Evolutionary conservation across 768 basidiomycete species (phyloP).

Genomic region (Mycena chlorophos): DNA sequence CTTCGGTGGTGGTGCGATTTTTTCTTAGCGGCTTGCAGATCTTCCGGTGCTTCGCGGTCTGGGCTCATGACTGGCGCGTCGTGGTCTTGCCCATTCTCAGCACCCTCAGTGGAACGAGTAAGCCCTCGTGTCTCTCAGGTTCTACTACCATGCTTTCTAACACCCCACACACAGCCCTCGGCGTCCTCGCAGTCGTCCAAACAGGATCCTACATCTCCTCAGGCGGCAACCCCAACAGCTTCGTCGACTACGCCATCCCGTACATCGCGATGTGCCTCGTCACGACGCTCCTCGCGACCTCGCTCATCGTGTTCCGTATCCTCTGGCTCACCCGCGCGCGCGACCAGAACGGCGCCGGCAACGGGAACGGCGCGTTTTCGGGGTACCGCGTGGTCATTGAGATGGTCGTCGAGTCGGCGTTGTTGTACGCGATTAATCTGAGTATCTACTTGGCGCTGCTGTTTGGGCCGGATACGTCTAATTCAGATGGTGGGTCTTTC

Average conservation of each 20-base stretch:
- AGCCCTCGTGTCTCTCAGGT: background rate
- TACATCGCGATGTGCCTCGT: conserved; percentile 16
- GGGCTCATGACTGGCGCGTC: conserved; percentile 17
- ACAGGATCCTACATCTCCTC: conserved; percentile 2
- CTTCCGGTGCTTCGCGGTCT: conserved; percentile 35
- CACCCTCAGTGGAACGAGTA: conserved; percentile 17
- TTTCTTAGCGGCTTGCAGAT: conserved; percentile 25
- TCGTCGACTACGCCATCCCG: conserved; percentile 16
- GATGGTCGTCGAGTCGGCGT: conserved; percentile 12
- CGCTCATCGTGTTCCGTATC: conserved; percentile 18
- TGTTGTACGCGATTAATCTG: conserved; percentile 8
- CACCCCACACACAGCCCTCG: conserved; percentile 2
- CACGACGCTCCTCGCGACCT: conserved; percentile 16
- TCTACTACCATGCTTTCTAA: background rate
- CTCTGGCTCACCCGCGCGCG: conserved; percentile 17
- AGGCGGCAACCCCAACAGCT: conserved; percentile 14
- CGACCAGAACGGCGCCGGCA: background rate
- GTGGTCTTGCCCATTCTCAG: conserved; percentile 18
- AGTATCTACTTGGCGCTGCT: conserved; percentile 13
- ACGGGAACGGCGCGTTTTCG: conserved; percentile 6
- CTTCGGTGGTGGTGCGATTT: background rate
- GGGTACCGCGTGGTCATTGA: conserved; percentile 12
- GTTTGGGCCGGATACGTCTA: conserved; percentile 5
- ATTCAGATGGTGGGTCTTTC: too few relatives aligned
- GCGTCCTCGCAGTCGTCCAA: conserved; percentile 9